These are phyloP conservation scores for Stentor coeruleus DNA, from an alignment of 73 alveolate genomes.

Conservation along the genomic window DNA sequence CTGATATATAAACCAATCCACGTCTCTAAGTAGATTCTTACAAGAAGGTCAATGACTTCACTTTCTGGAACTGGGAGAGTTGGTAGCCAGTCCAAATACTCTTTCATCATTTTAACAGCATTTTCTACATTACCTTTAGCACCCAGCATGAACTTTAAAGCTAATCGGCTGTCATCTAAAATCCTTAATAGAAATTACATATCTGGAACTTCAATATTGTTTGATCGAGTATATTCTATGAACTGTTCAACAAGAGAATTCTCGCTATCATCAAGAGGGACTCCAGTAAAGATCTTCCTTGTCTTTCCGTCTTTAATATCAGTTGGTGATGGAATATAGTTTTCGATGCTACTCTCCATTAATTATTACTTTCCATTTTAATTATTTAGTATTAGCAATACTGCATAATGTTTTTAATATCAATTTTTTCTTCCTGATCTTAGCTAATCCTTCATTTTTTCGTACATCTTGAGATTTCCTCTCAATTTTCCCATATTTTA, in stretches of 20 bases:
- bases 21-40: not conserved
- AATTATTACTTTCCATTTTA: no score
- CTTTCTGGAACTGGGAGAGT: not conserved
- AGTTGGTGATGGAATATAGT: not conserved
- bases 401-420: no score
- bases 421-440: no score
- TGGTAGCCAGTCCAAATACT: not conserved
- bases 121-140: not conserved
- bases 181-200: not conserved
- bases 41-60: not conserved
- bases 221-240: not conserved
- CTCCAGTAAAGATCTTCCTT: not conserved
- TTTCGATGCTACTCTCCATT: not conserved
- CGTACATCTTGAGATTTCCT: not conserved
- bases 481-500: not conserved
- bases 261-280: not conserved
- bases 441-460: no score
- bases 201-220: not conserved
- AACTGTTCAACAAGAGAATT: not conserved
- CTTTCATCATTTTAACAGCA: not conserved
- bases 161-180: not conserved
- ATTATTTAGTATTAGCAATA: no score
- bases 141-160: not conserved
- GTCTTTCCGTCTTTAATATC: not conserved
- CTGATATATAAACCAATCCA: not conserved